phyloP scores from a whole-genome alignment of 345 rosid species.

The Brassica incana region DNA sequence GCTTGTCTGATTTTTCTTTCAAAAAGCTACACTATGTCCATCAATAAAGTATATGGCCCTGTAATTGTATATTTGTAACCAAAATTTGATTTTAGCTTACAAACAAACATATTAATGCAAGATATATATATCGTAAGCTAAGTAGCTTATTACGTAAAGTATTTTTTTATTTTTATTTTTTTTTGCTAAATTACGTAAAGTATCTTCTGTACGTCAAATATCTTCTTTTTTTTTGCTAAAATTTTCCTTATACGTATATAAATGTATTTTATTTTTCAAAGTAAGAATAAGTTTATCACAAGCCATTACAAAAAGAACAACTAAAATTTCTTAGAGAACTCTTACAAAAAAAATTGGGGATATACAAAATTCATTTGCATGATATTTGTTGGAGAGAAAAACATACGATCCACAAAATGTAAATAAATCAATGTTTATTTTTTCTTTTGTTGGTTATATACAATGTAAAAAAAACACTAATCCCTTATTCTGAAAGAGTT shows the following conservation, averaged over 20 bases:
- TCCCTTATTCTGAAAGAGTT: background rate
- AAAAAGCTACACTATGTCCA: constrained; percentile 30
- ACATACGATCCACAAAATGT: background rate
- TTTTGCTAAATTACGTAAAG: constrained; percentile 3
- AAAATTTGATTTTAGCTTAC: background rate
- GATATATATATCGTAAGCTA: background rate
- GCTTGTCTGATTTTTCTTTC: constrained; percentile 36
- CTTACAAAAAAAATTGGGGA: background rate
- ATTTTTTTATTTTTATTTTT: no score
- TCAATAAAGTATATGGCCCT: constrained; percentile 12
- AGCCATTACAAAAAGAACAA: background rate
- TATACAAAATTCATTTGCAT: background rate
- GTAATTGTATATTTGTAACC: background rate
- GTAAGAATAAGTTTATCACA: background rate
- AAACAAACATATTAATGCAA: background rate
- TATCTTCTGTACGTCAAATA: background rate
- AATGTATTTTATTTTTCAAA: background rate
- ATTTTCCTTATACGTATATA: background rate
- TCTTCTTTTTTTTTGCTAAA: background rate
- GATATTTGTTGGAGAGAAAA: background rate
- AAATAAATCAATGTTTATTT: background rate
- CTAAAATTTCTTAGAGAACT: background rate
- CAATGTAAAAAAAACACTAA: background rate
- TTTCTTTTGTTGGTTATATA: background rate
- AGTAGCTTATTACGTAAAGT: constrained; percentile 10